phyloP scores from a whole-genome alignment of 1,139 yeast genomes.

The Kodamaea derodonti region DNA sequence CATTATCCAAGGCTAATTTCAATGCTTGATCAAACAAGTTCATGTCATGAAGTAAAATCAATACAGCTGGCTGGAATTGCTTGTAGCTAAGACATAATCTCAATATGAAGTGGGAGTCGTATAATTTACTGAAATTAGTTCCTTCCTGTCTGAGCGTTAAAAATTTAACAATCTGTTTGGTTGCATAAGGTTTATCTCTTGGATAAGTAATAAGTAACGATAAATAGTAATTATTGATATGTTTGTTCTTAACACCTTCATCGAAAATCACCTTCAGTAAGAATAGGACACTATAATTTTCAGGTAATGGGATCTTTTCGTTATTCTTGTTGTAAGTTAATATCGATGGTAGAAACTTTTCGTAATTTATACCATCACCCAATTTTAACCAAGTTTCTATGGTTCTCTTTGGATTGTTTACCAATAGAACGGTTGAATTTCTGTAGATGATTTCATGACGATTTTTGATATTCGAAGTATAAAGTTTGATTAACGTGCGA shows the following conservation, averaged over 20 bases:
- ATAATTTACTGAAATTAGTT: conserved; percentile 18
- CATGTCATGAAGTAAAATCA: conserved; percentile 61
- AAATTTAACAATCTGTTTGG: conserved; percentile 26
- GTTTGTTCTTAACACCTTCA: conserved; percentile 43
- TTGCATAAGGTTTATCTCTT: conserved; percentile 22
- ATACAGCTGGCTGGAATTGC: conserved; percentile 63
- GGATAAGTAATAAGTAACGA: conserved; percentile 66
- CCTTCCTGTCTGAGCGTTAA: conserved; percentile 23
- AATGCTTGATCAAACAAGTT: conserved; percentile 79
- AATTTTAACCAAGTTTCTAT: conserved; percentile 77
- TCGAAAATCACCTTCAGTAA: conserved; percentile 57
- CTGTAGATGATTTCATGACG: conserved; percentile 49
- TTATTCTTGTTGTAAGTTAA: conserved; percentile 58
- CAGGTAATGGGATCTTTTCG: conserved; percentile 20
- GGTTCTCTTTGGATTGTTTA: conserved; percentile 67
- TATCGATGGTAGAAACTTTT: conserved; percentile 70
- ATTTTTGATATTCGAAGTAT: conserved; percentile 32
- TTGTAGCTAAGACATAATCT: conserved; percentile 64
- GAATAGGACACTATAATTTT: conserved; percentile 66
- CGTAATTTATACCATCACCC: conserved; percentile 40
- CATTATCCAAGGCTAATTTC: conserved; percentile 60
- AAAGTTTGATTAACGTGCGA: conserved; percentile 48
- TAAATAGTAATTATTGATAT: conserved; percentile 69
- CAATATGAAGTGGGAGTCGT: conserved; percentile 71
- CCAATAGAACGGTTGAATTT: conserved; percentile 62